Evolutionary conservation across 176 grass and related monocot species (phyloP), one percentile per base, ranked within the genome.

Genomic region (Bromus sterilis): DNA sequence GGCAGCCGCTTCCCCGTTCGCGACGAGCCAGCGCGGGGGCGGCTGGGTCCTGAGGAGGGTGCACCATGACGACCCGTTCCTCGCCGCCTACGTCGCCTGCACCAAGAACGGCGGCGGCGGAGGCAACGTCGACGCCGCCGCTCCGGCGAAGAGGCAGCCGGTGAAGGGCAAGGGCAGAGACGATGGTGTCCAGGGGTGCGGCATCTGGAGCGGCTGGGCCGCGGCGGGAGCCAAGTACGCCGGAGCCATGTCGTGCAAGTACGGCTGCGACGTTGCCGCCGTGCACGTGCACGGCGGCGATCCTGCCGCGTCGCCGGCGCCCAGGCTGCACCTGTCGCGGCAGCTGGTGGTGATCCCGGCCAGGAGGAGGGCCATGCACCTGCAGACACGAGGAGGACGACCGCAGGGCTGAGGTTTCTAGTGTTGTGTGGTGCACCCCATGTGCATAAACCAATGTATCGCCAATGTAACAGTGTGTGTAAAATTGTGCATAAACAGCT

Each of bases 51-150:
- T 41, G 32, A 71, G 87, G 77, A 76, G 41, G 62, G 61, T 10
- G 10, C 21, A 68, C 3, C 67, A 18, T n/a, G 11, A 32, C 3
- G 82, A 89, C 72, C 87, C 82, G 42, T 89, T 89, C 87, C 63
- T 89, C 4, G 87, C 71, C 1, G 87, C 87, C 62, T 89, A 89
- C 82, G 42, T 89, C 42, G 71, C 55, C 20, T 89, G 78, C 78
- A 42, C 39, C 71, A 85, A 63, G 70, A 14, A 20, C n/a, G 28
- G 80, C 35, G 26, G 5, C 67, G 67, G 4, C 57, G 81, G 12
- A 16, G 35, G 29, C 53, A 69, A 43, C 23, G 71, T 18, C 30
- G 30, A 24, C n/a, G n/a, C 31, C 13, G 32, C 12, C 18, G 56
- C 16, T 12, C 32, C 10, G 25, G 34, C 0, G n/a, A 44, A 66